Conservation (phyloP, 768 basidiomycete species). For the Auricularia sp. region DNA sequence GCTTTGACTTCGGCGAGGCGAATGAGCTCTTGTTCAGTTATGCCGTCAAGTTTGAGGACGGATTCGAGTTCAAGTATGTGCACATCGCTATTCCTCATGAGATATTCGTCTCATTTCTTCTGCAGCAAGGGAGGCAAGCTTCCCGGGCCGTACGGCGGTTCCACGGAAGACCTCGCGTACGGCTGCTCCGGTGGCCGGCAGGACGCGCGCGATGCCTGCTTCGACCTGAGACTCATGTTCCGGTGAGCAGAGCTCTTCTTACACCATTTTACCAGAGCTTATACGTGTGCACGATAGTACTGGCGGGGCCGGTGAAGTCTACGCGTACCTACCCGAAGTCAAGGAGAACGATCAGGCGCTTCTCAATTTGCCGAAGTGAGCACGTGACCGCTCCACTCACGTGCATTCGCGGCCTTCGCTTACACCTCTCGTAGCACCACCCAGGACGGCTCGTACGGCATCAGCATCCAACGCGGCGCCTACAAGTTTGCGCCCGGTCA, state of each 20-base stretch:
- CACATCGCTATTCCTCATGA: neutral
- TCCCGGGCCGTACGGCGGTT: slow-evolving; percentile 46
- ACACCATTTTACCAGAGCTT: neutral
- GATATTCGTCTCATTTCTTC: neutral
- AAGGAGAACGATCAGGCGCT: slow-evolving; percentile 32
- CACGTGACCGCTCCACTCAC: slow-evolving; percentile 30
- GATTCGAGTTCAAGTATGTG: slow-evolving; percentile 39
- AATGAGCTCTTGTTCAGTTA: slow-evolving; percentile 56
- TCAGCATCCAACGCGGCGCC: slow-evolving; percentile 57
- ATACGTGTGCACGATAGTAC: slow-evolving; percentile 22
- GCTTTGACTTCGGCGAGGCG: slow-evolving; percentile 45
- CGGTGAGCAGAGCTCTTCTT: slow-evolving; percentile 28
- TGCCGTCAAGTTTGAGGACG: slow-evolving; percentile 53
- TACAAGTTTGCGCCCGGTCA: slow-evolving; percentile 52
- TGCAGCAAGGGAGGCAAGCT: slow-evolving; percentile 54
- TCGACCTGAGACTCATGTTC: slow-evolving; percentile 65
- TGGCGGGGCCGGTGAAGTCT: slow-evolving; percentile 51
- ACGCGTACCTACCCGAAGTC: slow-evolving; percentile 53
- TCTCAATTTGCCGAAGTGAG: slow-evolving; percentile 36
- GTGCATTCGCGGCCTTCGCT: slow-evolving; percentile 38
- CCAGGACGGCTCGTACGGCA: slow-evolving; percentile 55
- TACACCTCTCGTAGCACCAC: slow-evolving; percentile 15
- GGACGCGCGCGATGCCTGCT: slow-evolving; percentile 44
- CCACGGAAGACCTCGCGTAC: slow-evolving; percentile 34
- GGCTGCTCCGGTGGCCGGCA: slow-evolving; percentile 59